Evolutionary conservation across 129 eudicot genomes (phyloP), one percentile per base, ranked within the genome.

Genomic region (Saussurea involucrata): DNA sequence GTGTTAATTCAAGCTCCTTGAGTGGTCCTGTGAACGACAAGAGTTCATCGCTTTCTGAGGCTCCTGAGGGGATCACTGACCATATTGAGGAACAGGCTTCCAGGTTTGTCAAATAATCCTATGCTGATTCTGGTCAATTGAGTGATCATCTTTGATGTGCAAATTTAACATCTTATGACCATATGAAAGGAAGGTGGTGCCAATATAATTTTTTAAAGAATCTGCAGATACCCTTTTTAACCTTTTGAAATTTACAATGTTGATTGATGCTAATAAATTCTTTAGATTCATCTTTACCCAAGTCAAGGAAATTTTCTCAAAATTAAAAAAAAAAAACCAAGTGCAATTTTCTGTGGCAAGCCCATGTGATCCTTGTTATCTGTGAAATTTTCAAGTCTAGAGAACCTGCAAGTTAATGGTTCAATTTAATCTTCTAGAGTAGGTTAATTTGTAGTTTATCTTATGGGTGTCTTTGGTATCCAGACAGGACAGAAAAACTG

Each of bases 21-120:
- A 68, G 49, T 83, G 81, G 58, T 17, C 81, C 83, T 31, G 86
- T 75, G 58, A 79, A 29, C 57, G 86, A 83, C 27, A 79, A 76
- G 73, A 87, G 78, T 66, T 75, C 83, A 65, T 24, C 84, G 66
- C 21, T 76, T 66, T 87, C 97, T 55, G 95, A 90, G 57, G 76
- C 88, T 67, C 73, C 92, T 25, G 88, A 83, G 49, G 76, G 73
- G 68, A 77, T 29, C 73, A 83, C 86, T 49, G 95, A 87, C 68
- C 79, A 76, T 31, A 77, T 64, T 24, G 83, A 75, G 63, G 97
- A 83, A 69, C 84, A 85, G 21, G 7, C 74, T 11, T 37, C 77
- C 49, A 86, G 98, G 98, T 92, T 67, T 17, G 82, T 66, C 29
- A 68, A 61, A 55, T 7, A 1, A 2, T 70, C 4, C 6, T 36